phyloP scores from a whole-genome alignment of 169 alveolate genomes.

The Ophryocystis elektroscirrha region DNA sequence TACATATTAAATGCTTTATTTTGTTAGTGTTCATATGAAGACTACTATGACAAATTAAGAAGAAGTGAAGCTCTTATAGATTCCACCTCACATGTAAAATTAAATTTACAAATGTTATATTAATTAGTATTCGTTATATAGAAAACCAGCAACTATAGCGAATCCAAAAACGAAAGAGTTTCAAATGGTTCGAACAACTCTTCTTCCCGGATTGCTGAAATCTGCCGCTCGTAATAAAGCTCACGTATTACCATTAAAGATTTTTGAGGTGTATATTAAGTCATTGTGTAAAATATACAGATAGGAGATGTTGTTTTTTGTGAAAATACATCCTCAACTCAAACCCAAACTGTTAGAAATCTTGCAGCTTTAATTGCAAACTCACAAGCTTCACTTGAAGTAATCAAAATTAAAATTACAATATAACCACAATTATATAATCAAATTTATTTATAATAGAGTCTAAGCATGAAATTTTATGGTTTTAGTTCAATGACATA shows the following conservation, averaged over 20 bases:
- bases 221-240: conserved; percentile 34
- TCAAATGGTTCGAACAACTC: conserved; percentile 47
- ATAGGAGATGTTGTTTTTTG: too few relatives aligned
- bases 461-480: too few relatives aligned
- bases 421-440: too few relatives aligned
- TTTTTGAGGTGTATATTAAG: conserved; percentile 63
- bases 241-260: conserved; percentile 41
- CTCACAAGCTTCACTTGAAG: too few relatives aligned
- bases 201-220: conserved; percentile 55
- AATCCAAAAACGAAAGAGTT: conserved; percentile 56
- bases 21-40: background rate
- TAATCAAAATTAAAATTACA: too few relatives aligned
- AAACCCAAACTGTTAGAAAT: too few relatives aligned
- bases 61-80: conserved; percentile 1
- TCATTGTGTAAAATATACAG: too few relatives aligned
- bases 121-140: conserved; percentile 8
- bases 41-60: background rate
- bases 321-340: too few relatives aligned
- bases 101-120: background rate
- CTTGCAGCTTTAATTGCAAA: too few relatives aligned
- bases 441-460: too few relatives aligned
- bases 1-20: background rate
- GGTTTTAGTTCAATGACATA: too few relatives aligned
- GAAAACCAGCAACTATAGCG: conserved; percentile 39
- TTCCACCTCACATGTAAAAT: background rate